Conservation (phyloP, 116 monocot species). For the Iris pallida region DNA sequence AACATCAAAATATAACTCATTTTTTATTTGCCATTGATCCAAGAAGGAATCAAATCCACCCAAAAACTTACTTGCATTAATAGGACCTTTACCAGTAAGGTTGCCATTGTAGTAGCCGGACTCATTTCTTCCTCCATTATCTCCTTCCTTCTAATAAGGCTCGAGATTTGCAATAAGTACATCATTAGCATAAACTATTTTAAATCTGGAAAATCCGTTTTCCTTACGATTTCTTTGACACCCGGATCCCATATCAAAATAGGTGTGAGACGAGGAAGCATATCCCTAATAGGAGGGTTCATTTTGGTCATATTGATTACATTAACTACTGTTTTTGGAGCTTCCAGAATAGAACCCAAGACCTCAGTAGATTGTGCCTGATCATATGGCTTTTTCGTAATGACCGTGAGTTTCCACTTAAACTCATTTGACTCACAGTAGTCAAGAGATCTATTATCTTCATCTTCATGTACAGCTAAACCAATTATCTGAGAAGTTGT, state of each 20-base stretch:
- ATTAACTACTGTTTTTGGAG: too few species aligned
- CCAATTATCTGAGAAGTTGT: constrained; percentile 2
- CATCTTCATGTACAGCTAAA: constrained; percentile 20
- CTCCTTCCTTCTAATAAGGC: too few species aligned
- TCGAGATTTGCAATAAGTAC: too few species aligned
- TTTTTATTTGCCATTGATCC: constrained; percentile 56
- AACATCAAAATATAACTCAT: constrained; percentile 85
- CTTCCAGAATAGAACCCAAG: too few species aligned
- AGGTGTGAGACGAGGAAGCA: too few species aligned
- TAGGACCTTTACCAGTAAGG: constrained; percentile 47
- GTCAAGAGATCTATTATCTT: constrained; percentile 1
- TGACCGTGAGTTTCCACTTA: constrained; percentile 25
- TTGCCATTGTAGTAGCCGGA: neutral
- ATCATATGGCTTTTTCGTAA: constrained; percentile 47
- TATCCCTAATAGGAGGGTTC: too few species aligned
- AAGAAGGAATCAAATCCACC: constrained; percentile 91
- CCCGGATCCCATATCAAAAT: too few species aligned
- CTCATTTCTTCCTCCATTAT: neutral
- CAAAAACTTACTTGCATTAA: constrained; percentile 51
- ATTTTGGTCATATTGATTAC: too few species aligned
- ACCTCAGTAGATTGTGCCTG: constrained; percentile 41
- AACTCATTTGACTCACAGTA: constrained; percentile 18
- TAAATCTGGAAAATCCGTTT: too few species aligned
- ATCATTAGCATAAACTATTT: too few species aligned
- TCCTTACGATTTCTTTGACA: too few species aligned